Conservation (phyloP, 2,329 filamentous ascomycete species). For the Botrytis cinerea region DNA sequence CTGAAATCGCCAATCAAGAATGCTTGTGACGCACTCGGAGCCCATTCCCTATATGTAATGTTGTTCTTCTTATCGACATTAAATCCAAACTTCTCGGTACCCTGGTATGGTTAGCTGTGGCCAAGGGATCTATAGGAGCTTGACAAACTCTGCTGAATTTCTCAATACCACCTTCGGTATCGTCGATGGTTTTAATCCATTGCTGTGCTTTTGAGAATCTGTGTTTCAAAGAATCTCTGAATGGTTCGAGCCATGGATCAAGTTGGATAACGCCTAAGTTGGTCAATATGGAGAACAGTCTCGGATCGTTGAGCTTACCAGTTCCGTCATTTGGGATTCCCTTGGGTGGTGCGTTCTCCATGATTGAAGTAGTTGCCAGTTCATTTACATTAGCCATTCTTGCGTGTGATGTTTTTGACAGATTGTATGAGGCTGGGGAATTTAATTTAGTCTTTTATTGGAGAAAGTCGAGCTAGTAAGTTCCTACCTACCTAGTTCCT, state of each 20-base stretch:
- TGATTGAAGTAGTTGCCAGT: constrained; percentile 37
- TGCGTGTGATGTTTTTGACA: constrained; percentile 17
- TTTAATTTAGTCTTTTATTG: constrained; percentile 9
- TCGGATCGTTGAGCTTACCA: constrained; percentile 51
- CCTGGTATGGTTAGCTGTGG: constrained; percentile 52
- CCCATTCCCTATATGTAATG: constrained; percentile 94
- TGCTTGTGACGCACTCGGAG: constrained; percentile 81
- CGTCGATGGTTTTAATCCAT: constrained; percentile 83
- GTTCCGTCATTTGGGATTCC: constrained; percentile 69
- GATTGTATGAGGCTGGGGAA: neutral
- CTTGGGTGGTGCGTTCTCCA: constrained; percentile 46
- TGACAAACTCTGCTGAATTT: constrained; percentile 78
- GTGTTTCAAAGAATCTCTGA: constrained; percentile 72
- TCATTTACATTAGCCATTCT: constrained; percentile 39
- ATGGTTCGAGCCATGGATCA: constrained; percentile 88
- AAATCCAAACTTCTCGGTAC: constrained; percentile 83
- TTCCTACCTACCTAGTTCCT: neutral
- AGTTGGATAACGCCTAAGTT: constrained; percentile 75
- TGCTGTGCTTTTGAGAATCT: constrained; percentile 78
- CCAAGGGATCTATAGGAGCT: constrained; percentile 9
- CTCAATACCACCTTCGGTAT: constrained; percentile 83
- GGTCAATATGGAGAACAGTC: constrained; percentile 28
- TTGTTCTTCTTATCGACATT: constrained; percentile 79
- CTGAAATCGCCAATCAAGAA: constrained; percentile 94
- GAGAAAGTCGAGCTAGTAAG: constrained; percentile 14